phyloP scores from a whole-genome alignment of 2,329 filamentous ascomycete genomes.

The Hypoxylon sp. region DNA sequence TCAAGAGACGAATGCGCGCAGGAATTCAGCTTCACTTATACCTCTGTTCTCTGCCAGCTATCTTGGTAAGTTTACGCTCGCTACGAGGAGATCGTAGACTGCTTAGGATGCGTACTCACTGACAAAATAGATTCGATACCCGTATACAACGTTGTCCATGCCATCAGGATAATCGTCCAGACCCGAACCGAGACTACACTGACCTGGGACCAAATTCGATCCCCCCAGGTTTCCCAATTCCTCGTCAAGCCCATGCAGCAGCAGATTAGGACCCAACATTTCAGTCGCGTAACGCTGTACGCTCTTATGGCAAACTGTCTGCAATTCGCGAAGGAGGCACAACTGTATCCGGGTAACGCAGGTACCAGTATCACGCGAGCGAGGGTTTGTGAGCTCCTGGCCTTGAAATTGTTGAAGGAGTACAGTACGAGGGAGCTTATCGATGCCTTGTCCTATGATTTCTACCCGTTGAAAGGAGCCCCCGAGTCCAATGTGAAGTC shows the following conservation, averaged over 20 bases:
- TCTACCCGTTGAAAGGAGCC: constrained; percentile 90
- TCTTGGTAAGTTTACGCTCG: constrained; percentile 69
- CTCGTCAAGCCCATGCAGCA: constrained; percentile 95
- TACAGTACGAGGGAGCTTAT: constrained; percentile 91
- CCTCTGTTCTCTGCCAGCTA: constrained; percentile 86
- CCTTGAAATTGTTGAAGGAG: constrained; percentile 90
- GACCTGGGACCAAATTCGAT: constrained; percentile 94
- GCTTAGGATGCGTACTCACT: constrained; percentile 16
- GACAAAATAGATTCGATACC: constrained; percentile 79
- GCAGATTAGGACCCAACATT: constrained; percentile 85
- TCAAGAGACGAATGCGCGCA: constrained; percentile 57
- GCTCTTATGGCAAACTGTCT: constrained; percentile 93
- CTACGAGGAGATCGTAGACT: not conserved
- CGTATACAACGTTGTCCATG: constrained; percentile 91
- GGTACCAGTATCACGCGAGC: constrained; percentile 88
- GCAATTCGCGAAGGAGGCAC: constrained; percentile 90
- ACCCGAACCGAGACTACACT: constrained; percentile 91
- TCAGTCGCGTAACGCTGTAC: constrained; percentile 88
- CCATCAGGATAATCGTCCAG: constrained; percentile 86
- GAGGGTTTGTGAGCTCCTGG: constrained; percentile 89
- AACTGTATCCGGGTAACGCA: constrained; percentile 85
- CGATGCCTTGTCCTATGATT: constrained; percentile 94
- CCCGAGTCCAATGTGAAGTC: constrained; percentile 60
- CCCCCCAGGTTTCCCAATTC: constrained; percentile 96
- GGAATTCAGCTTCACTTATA: constrained; percentile 60